Evolutionary conservation across 345 rosid species (phyloP).

Genomic region (Aegle marmelos): DNA sequence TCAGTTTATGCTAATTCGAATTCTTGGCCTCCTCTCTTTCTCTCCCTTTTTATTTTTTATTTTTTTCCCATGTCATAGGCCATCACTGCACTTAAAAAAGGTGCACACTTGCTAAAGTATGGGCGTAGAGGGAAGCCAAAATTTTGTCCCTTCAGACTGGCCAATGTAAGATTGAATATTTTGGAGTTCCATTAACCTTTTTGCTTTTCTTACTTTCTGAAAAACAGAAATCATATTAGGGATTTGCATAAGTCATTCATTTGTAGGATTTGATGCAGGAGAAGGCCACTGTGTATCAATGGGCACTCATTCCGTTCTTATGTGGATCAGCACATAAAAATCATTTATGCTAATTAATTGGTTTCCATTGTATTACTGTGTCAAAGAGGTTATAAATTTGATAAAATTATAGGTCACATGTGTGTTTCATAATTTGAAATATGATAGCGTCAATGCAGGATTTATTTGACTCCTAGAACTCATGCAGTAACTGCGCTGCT

Average conservation of each 20-base stretch:
- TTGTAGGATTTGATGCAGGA: background rate
- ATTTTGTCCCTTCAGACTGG: constrained; percentile 73
- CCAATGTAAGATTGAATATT: constrained; percentile 50
- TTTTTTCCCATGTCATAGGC: constrained; percentile 42
- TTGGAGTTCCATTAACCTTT: constrained; percentile 4
- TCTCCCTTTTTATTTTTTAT: too few relatives aligned
- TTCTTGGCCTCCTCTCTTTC: background rate
- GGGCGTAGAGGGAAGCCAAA: constrained; percentile 86
- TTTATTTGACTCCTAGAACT: background rate
- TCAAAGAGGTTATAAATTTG: background rate
- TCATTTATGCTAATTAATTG: background rate
- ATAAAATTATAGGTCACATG: background rate
- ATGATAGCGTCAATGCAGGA: background rate
- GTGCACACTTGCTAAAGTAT: constrained; percentile 71
- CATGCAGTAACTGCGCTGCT: background rate
- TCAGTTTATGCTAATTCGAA: background rate
- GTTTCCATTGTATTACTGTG: background rate
- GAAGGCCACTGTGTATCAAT: background rate
- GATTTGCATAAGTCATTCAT: background rate
- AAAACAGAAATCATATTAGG: background rate
- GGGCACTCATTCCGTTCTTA: background rate
- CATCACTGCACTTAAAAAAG: constrained; percentile 75
- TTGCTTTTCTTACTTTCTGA: background rate
- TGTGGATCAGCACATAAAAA: background rate
- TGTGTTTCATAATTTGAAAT: background rate